Conservation (phyloP, 2,329 filamentous ascomycete genomes). For the Ophiosphaerella korrae region DNA sequence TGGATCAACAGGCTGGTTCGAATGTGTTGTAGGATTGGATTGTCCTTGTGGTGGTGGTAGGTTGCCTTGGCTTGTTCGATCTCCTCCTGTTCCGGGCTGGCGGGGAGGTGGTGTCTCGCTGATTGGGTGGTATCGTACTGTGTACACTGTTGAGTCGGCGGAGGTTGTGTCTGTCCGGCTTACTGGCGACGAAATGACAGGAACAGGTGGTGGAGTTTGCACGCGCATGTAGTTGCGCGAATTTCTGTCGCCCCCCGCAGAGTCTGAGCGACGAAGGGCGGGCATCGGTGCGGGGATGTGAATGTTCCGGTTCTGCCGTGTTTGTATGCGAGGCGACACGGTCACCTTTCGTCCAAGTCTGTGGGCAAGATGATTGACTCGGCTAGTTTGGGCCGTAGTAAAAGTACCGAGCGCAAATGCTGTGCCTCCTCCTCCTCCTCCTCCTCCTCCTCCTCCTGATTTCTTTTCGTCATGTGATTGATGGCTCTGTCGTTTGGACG, state of each 20-base stretch:
- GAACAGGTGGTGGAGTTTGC: slow-evolving; percentile 48
- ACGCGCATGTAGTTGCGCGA: slow-evolving; percentile 38
- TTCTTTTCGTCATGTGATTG: slow-evolving; percentile 39
- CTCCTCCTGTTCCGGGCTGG: slow-evolving; percentile 21
- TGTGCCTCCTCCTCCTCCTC: slow-evolving; percentile 18
- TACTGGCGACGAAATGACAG: slow-evolving; percentile 59
- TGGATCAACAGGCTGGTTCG: slow-evolving; percentile 13
- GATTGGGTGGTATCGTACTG: slow-evolving; percentile 65
- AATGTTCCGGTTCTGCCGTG: slow-evolving; percentile 39
- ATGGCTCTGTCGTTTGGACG: slow-evolving; percentile 46
- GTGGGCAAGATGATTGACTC: slow-evolving; percentile 36
- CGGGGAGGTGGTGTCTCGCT: slow-evolving; percentile 45
- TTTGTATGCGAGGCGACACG: slow-evolving; percentile 32
- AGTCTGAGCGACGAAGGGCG: slow-evolving; percentile 34
- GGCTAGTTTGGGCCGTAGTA: slow-evolving; percentile 29
- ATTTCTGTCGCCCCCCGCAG: slow-evolving; percentile 27
- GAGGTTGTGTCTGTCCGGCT: slow-evolving; percentile 66
- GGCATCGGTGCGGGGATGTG: slow-evolving; percentile 41
- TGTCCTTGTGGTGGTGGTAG: slow-evolving; percentile 7
- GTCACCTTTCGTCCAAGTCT: slow-evolving; percentile 34
- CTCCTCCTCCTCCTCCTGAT: too few relatives aligned
- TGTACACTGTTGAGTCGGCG: slow-evolving; percentile 67
- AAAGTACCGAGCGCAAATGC: slow-evolving; percentile 28
- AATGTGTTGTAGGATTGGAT: slow-evolving; percentile 3
- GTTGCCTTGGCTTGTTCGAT: slow-evolving; percentile 12